A percentile compares a stretch with the other conserved stretches of the same genome.
phyloP scores from a whole-genome alignment of 73 alveolate species.

The Tetrahymena borealis region DNA sequence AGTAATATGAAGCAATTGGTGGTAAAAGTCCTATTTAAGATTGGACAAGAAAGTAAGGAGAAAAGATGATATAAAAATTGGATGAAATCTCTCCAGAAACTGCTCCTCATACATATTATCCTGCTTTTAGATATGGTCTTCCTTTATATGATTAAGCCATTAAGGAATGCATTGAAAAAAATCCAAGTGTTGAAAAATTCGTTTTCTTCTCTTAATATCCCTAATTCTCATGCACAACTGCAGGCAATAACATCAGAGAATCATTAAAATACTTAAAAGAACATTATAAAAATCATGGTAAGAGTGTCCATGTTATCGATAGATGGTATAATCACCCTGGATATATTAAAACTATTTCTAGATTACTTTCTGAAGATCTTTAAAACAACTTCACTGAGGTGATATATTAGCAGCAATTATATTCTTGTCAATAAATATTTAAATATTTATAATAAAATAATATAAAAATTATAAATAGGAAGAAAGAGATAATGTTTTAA shows the following conservation, averaged over 20 bases:
- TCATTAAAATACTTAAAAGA: constrained; percentile 23
- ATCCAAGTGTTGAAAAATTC: constrained; percentile 39
- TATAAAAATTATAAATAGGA: not conserved
- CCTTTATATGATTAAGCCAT: constrained; percentile 50
- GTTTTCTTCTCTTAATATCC: constrained; percentile 61
- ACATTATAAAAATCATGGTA: constrained; percentile 13
- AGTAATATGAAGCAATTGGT: constrained; percentile 42
- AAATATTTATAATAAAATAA: too few species aligned
- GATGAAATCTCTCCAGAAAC: constrained; percentile 42
- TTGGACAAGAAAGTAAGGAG: constrained; percentile 68
- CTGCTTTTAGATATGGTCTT: constrained; percentile 59
- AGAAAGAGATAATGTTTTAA: constrained; percentile 4
- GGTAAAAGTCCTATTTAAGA: constrained; percentile 57
- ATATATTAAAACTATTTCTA: constrained; percentile 42
- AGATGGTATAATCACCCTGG: constrained; percentile 50
- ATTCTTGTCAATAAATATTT: too few species aligned
- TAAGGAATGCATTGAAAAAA: constrained; percentile 34
- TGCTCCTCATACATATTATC: constrained; percentile 42
- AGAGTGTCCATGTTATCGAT: constrained; percentile 40
- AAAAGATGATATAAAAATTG: constrained; percentile 6
- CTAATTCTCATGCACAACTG: constrained; percentile 62
- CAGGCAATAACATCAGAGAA: constrained; percentile 46
- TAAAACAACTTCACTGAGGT: constrained; percentile 15
- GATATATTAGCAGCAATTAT: too few species aligned
- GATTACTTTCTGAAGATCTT: constrained; percentile 14